Evolutionary conservation across 2,329 filamentous ascomycete genomes (phyloP), one percentile per base, ranked within the genome.

Genomic region (Neobulgaria alba): DNA sequence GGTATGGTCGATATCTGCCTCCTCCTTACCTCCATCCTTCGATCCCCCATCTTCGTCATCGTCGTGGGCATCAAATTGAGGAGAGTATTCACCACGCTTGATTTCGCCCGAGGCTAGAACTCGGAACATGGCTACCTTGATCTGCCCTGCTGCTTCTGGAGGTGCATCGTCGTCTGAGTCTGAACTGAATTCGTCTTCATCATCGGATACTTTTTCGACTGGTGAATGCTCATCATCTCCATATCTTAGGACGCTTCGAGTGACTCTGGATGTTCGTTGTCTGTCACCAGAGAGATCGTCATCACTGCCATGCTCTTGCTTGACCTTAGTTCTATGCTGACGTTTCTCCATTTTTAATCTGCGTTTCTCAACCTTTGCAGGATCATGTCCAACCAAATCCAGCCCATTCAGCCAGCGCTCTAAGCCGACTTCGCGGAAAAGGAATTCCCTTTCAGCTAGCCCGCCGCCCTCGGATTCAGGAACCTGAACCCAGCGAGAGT

Each of bases 371-470:
- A 95, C 74, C 63, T 86, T 89, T 54, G 88, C 87, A 33, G 84
- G 85, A 61, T 95, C 87, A 54, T 90, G 87, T 20, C 89, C 88
- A 61, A 95, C 80, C n/a, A 98, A 72, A 60, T 98, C 92, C 34
- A 98, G 71, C 5, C 92, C 90, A 60, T 96, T 96, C 12, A 98
- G 74, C 89, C 92, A 98, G 53, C 89, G 75, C 66, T 98, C 92
- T 39, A 98, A 68, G 2, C 92, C 92, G 35, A 98, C 92, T 63
- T 98, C 92, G 42, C 90, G 85, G 66, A 98, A 98, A 50, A 98
- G 68, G 54, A 98, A 98, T 61, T 98, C 92, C 50, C 92, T 79
- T 68, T 98, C 92, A 20, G 92, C 92, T 33, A 98, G 75, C 31
- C 92, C 92, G 36, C 92, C 92, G 21, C 90, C 90, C 64, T 96